Base-by-base conservation (phyloP, 805 yeast genomes). In the Candida coquimbonensis region DNA sequence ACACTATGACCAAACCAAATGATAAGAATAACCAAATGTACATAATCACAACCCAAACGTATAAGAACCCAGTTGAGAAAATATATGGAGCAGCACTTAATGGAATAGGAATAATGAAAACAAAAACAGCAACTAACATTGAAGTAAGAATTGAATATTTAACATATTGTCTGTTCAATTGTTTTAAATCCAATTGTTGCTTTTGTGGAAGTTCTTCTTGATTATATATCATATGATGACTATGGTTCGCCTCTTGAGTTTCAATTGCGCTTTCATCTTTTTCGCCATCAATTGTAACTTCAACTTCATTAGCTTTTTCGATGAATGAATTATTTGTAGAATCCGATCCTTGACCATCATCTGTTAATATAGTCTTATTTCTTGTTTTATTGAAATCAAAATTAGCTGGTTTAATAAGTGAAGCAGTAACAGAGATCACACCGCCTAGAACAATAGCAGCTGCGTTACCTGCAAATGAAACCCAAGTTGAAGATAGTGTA, bases 391-490 rank as follows among this genome's bases (percentile, higher is more conserved):
- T 53, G 46, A 55, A 66, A 49, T 70, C 71, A 52, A 68, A 70
- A 44, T 67, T 59, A 12, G 65, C 70, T n/a, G 74, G 74, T 51
- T 60, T 59, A 35, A 68, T 56, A 40, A 61, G 47, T 5, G 72
- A 62, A 14, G 57, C 47, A 12, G 47, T 54, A 19, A 65, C 49
- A 4, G 72, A 56, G 36, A 65, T 56, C 9, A 67, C 46, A 32
- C 69, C 71, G n/a, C 72, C 68, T 44, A 66, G 51, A 7, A 61
- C 54, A 34, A 68, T 55, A 14, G 74, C 67, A 9, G 67, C 56
- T 7, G 64, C 61, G 46, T 65, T 69, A 29, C 74, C 75, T 14
- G 70, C 61, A 49, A 69, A 68, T 3, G 74, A 67, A 38, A 69
- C 75, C 66, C 69, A 65, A 26, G 63, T 60, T 36, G 62, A 49